phyloP scores from a whole-genome alignment of 2,329 filamentous ascomycete species.

The Dactylellina drechsleri region DNA sequence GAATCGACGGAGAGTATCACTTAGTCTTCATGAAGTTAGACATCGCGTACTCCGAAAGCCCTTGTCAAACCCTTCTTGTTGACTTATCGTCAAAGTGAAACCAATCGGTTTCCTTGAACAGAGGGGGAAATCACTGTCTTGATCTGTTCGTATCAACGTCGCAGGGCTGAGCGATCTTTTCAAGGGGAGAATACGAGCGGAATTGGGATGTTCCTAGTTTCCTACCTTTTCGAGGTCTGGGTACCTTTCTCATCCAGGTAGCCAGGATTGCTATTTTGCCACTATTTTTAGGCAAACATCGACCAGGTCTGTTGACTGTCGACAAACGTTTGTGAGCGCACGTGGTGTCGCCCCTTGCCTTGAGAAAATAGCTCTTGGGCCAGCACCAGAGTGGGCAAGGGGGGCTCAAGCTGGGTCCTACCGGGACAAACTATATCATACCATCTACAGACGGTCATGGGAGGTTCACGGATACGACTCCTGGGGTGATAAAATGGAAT shows the following conservation, averaged over 20 bases:
- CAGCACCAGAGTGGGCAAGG: neutral
- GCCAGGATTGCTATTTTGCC: constrained; percentile 26
- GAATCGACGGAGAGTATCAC: constrained; percentile 16
- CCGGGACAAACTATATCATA: neutral
- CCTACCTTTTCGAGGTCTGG: too few relatives aligned
- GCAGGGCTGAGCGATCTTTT: constrained; percentile 40
- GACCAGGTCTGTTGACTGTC: neutral
- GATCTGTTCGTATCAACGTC: constrained; percentile 12
- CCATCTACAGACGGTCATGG: neutral
- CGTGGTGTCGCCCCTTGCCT: constrained; percentile 13
- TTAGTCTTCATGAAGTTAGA: neutral
- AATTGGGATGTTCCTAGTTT: constrained; percentile 35
- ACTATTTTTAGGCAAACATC: constrained; percentile 45
- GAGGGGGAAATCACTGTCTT: constrained; percentile 17
- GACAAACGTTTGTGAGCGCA: constrained; percentile 30
- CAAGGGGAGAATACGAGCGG: constrained; percentile 36
- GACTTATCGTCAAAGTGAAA: neutral
- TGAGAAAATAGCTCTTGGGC: neutral
- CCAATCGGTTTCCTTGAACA: constrained; percentile 14
- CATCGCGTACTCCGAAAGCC: constrained; percentile 39
- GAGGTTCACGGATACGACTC: too few relatives aligned
- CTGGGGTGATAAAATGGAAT: too few relatives aligned
- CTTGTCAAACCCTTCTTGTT: constrained; percentile 14
- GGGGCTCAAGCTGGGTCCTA: neutral
- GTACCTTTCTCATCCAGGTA: too few relatives aligned